These are phyloP conservation scores for Yamagishiella unicocca DNA, from an alignment of 139 green algal species.

Conservation along the genomic window DNA sequence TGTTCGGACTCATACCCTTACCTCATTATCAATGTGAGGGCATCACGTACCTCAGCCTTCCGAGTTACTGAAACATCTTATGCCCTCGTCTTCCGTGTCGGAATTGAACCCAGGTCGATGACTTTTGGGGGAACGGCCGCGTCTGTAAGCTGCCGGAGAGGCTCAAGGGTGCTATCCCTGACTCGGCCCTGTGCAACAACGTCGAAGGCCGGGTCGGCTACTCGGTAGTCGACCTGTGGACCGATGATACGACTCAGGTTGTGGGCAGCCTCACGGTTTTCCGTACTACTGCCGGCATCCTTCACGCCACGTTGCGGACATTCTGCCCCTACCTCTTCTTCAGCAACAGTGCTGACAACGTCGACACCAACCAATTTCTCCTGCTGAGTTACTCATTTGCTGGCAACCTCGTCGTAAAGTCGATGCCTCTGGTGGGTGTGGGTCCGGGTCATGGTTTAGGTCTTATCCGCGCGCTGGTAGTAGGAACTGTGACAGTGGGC, in stretches of 20 bases:
- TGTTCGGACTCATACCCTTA: no score
- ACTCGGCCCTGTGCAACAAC: background rate
- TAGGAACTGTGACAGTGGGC: no score
- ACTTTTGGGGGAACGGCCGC: background rate
- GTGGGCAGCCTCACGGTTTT: background rate
- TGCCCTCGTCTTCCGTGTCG: background rate
- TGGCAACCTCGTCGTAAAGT: background rate
- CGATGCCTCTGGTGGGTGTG: background rate
- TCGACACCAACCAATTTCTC: constrained; percentile 10
- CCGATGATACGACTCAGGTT: no score
- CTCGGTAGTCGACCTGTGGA: background rate
- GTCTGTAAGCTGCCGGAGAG: constrained; percentile 12
- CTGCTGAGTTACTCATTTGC: background rate
- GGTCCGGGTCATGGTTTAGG: no score
- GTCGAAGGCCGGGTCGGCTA: background rate
- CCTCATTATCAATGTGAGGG: no score
- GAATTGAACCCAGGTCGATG: constrained; percentile 7
- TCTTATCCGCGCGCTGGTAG: no score
- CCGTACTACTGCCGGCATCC: background rate
- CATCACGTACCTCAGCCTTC: background rate
- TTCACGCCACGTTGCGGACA: background rate
- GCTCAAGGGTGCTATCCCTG: background rate
- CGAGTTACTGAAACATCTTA: background rate
- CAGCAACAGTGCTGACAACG: background rate
- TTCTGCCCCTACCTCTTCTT: constrained; percentile 8